Conservation (phyloP, 805 yeast genomes). For the Saccharomycodes ludwigii region DNA sequence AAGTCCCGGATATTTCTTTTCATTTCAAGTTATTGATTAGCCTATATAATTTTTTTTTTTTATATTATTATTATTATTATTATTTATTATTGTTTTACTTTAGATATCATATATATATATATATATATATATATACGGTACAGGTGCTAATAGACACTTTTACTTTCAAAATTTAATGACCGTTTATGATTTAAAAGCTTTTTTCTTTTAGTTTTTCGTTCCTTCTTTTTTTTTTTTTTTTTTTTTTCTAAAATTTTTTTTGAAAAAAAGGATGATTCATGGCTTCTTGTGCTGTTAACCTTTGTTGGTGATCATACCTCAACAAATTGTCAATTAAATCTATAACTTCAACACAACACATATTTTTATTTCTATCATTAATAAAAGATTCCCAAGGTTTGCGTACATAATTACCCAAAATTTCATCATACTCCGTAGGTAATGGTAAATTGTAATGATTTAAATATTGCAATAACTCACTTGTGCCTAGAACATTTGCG, state of each 20-base stretch:
- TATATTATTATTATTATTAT: too few species aligned
- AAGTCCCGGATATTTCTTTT: too few species aligned
- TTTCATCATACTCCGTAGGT: slow-evolving; percentile 67
- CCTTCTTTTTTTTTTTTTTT: too few species aligned
- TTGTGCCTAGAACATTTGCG: slow-evolving; percentile 78
- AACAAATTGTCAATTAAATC: slow-evolving; percentile 65
- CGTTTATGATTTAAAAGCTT: too few species aligned
- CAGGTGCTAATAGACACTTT: too few species aligned
- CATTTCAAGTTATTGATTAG: too few species aligned
- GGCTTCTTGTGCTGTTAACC: slow-evolving; percentile 83
- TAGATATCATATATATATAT: too few species aligned
- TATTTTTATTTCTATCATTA: slow-evolving; percentile 38
- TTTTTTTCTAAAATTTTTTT: slow-evolving; percentile 14
- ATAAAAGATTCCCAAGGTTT: slow-evolving; percentile 57
- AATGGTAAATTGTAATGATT: slow-evolving; percentile 57
- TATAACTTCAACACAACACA: slow-evolving; percentile 42
- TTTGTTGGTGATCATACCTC: slow-evolving; percentile 75
- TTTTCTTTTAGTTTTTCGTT: too few species aligned
- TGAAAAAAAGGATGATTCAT: slow-evolving; percentile 65
- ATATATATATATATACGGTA: too few species aligned
- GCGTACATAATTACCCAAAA: slow-evolving; percentile 50
- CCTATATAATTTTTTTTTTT: too few species aligned
- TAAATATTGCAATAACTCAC: slow-evolving; percentile 54
- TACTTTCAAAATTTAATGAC: too few species aligned
- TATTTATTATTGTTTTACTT: too few species aligned